Percentiles rank a stretch among this genome's conserved stretches.
Evolutionary conservation across 805 yeast genomes (phyloP).

Genomic region (Candida qinlingensis): DNA sequence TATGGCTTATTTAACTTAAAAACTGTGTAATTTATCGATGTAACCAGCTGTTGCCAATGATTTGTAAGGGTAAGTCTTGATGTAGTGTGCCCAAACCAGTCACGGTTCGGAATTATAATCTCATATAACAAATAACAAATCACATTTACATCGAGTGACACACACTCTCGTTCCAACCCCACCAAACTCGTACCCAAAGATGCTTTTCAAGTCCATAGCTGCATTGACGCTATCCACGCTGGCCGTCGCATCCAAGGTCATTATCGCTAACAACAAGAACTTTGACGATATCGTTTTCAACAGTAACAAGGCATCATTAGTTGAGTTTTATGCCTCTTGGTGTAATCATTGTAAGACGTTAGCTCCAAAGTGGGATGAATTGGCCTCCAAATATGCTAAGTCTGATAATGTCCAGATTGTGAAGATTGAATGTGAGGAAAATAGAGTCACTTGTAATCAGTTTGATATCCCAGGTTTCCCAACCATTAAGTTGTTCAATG

Average conservation of each 20-base stretch:
- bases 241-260: conserved; percentile 17
- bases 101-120: too few species aligned
- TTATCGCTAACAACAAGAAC: conserved; percentile 41
- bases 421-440: conserved; percentile 81
- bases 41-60: too few species aligned
- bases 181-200: not conserved
- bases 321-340: conserved; percentile 95
- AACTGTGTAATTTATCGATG: too few species aligned
- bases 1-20: too few species aligned
- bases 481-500: conserved; percentile 82
- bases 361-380: conserved; percentile 81
- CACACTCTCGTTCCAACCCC: too few species aligned
- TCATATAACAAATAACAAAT: too few species aligned
- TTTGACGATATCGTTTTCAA: conserved; percentile 53
- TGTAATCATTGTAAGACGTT: conserved; percentile 92
- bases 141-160: too few species aligned
- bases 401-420: conserved; percentile 65
- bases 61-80: too few species aligned
- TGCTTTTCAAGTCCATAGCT: conserved; percentile 4
- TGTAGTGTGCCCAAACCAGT: too few species aligned
- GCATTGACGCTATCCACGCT: not conserved
- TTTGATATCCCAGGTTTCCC: conserved; percentile 87
- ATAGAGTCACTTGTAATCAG: conserved; percentile 66
- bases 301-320: conserved; percentile 66
- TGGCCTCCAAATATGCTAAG: conserved; percentile 60